These are phyloP conservation scores for Calamus simplicifolius DNA, from an alignment of 176 grass and related monocot species.

Conservation along the genomic window DNA sequence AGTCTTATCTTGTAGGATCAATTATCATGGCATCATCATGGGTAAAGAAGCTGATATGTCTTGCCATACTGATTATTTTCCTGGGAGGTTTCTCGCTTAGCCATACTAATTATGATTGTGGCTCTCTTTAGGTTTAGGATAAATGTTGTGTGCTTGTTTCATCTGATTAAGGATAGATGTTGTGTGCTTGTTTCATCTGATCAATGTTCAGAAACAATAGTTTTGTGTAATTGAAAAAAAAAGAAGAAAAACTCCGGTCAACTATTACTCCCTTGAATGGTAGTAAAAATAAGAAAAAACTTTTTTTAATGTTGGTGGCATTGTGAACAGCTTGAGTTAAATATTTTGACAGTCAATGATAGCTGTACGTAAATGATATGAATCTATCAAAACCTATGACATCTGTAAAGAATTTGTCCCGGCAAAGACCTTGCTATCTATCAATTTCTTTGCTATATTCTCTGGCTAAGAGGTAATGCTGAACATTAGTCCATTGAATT, in stretches of 20 bases:
- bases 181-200: too few relatives aligned
- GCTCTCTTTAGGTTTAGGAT: conserved; percentile 27
- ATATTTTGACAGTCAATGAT: too few relatives aligned
- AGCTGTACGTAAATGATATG: too few relatives aligned
- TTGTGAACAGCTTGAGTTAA: too few relatives aligned
- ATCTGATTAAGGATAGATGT: not conserved
- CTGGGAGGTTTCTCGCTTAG: conserved; percentile 15
- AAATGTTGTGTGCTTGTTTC: not conserved
- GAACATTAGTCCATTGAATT: conserved; percentile 11
- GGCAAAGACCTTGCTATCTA: too few relatives aligned
- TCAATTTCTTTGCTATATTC: not conserved
- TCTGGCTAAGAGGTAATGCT: not conserved
- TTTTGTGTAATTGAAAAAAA: too few relatives aligned
- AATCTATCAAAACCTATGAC: too few relatives aligned
- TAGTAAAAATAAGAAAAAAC: too few relatives aligned
- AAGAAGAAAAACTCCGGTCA: too few relatives aligned
- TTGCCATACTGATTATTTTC: conserved; percentile 9
- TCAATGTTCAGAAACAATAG: not conserved
- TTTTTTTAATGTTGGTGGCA: too few relatives aligned
- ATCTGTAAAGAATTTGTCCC: too few relatives aligned
- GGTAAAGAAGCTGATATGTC: conserved; percentile 14
- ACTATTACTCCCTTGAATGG: too few relatives aligned
- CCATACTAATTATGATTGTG: conserved; percentile 34
- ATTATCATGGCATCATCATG: conserved; percentile 3
- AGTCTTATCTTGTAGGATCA: conserved; percentile 17